Base-by-base conservation (phyloP, 441 rosid genomes). In the Euphorbia celastroides region DNA sequence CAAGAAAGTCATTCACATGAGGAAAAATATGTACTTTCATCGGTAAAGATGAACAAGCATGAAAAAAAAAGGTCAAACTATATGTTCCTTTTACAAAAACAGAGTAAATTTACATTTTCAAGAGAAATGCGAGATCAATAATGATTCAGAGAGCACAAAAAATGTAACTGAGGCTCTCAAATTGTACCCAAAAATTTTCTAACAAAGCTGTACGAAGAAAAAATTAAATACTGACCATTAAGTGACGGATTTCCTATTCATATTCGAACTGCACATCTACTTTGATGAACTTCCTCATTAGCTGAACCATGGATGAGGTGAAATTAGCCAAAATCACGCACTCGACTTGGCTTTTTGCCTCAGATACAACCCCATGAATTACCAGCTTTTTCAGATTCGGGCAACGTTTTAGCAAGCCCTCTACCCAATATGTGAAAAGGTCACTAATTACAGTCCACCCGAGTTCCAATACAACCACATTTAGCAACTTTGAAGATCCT, bases 251-350 rank as follows among this genome's bases (percentile, higher is more conserved):
- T 17, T 48, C 62, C 84, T 77, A 89, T 62, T 83, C 84, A 25
- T 75, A 89, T 61, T 86, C 84, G 70, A 88, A 89, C 66, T 78
- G 87, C 74, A 92, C 88, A 70, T 86, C 92, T 0, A 92, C 81
- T 63, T 85, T 81, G 65, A 78, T 74, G 74, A 88, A 86, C 71
- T 83, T 82, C 74, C 92, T 85, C 89, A 89, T 86, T 65, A 92
- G 84, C 65, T 75, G 86, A 74, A 88, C 85, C 55, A 89, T 81
- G 28, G 80, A 80, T 60, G 86, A 79, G 30, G 88, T 89, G 81
- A 89, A 92, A 69, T 70, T 74, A 30, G 90, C 90, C 67, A 88
- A 75, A 64, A 81, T 75, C 67, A 77, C 88, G 72, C 90, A 84
- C 55, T 89, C 93, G 55, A 81, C 89, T 31, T 71, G 85, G 62